phyloP scores from a whole-genome alignment of 2,329 filamentous ascomycete species.

The Polytolypa hystricis region DNA sequence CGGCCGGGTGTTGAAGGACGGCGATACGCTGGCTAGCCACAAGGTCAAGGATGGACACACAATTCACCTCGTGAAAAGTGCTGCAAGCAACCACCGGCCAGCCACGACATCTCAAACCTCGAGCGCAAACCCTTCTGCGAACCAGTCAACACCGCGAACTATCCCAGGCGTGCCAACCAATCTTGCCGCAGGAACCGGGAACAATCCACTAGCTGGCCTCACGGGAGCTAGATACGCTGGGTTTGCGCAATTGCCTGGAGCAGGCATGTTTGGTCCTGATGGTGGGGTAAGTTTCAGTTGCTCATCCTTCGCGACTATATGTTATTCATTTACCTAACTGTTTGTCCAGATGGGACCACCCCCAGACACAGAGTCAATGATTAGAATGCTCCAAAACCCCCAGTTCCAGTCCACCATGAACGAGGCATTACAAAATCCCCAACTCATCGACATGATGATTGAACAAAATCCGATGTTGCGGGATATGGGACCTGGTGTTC shows the following conservation, averaged over 20 bases:
- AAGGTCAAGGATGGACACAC: slow-evolving; percentile 97
- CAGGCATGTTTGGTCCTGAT: slow-evolving; percentile 84
- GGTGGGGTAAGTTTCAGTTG: slow-evolving; percentile 60
- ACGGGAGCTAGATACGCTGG: slow-evolving; percentile 92
- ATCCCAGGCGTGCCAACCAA: slow-evolving; percentile 37
- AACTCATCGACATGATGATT: slow-evolving; percentile 89
- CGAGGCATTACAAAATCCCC: slow-evolving; percentile 90
- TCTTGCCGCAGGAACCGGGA: slow-evolving; percentile 47
- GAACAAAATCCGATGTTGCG: slow-evolving; percentile 76
- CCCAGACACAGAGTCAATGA: slow-evolving; percentile 66
- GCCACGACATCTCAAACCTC: slow-evolving; percentile 26
- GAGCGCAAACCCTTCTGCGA: slow-evolving; percentile 18
- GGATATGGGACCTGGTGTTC: slow-evolving; percentile 58
- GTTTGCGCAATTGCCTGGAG: slow-evolving; percentile 75
- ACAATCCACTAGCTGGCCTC: slow-evolving; percentile 79
- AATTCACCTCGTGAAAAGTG: slow-evolving; percentile 92
- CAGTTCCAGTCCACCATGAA: slow-evolving; percentile 80
- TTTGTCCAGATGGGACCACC: slow-evolving; percentile 71
- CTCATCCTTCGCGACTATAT: neutral
- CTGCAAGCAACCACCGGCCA: slow-evolving; percentile 67
- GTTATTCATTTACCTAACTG: slow-evolving; percentile 5
- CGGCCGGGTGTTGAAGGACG: slow-evolving; percentile 90
- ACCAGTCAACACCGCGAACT: slow-evolving; percentile 16
- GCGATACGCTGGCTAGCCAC: slow-evolving; percentile 70
- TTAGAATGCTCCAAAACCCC: slow-evolving; percentile 78